Conservation (phyloP, 768 basidiomycete species). For the Boletus bicolor region DNA sequence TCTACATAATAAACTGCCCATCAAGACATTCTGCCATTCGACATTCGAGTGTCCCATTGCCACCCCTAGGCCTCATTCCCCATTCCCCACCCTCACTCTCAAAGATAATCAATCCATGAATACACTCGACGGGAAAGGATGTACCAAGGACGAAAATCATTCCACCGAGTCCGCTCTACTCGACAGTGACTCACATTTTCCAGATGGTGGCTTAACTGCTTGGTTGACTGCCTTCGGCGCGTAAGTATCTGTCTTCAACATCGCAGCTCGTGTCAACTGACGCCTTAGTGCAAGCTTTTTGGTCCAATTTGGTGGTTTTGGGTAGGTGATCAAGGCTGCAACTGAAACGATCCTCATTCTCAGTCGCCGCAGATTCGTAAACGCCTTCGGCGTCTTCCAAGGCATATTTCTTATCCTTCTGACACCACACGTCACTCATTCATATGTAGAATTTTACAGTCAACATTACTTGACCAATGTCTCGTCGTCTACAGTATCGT, state of each 20-base stretch:
- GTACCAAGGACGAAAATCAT: background rate
- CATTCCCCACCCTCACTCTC: background rate
- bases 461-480: slow-evolving; percentile 34
- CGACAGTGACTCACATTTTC: slow-evolving; percentile 2
- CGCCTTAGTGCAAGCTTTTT: slow-evolving; percentile 25
- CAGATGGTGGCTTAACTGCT: slow-evolving; percentile 27
- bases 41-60: background rate
- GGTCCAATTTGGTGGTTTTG: slow-evolving; percentile 38
- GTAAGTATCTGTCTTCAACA: slow-evolving; percentile 7
- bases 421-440: background rate
- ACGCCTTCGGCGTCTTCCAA: slow-evolving; percentile 42
- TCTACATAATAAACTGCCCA: background rate
- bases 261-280: background rate
- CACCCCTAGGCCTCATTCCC: background rate
- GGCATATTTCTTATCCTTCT: slow-evolving; percentile 14
- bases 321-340: slow-evolving; percentile 17
- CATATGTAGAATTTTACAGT: slow-evolving; percentile 36
- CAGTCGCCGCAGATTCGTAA: slow-evolving; percentile 26
- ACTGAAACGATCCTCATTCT: background rate
- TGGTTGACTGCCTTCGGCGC: slow-evolving; percentile 26
- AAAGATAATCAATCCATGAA: slow-evolving; percentile 1
- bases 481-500: slow-evolving; percentile 38
- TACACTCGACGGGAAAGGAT: background rate
- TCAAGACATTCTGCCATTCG: background rate
- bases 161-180: background rate